Evolutionary conservation across 1,139 yeast species (phyloP), one percentile per base, ranked within the genome.

Genomic region (Yamadazyma pseudoaaseri): DNA sequence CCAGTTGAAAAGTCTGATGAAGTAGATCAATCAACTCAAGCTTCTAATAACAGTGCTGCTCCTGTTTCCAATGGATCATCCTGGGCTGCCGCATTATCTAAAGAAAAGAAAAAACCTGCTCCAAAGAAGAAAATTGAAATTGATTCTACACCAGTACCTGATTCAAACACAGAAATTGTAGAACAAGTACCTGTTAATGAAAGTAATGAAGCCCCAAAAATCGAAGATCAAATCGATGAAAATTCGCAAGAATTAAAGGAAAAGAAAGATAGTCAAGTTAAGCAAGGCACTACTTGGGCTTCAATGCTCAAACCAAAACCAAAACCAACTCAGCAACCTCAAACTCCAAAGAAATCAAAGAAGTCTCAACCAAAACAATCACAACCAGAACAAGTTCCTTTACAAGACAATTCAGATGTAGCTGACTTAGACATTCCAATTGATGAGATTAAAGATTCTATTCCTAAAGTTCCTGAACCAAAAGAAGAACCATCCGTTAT

Each of bases 231-330:
- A 22, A 11, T 7, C 6, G 25, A 9, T 22, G 21, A 18, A 10
- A 18, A 7, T 7, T 14, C 14, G 11, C 16, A 10, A 14, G 13
- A 12, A 14, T n/a, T 8, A 20, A 25, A 28, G 17, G 10, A 23
- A 7, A 17, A 30, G 13, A 14, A 25, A 15, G 25, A 30, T 13
- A 18, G 29, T 16, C 20, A n/a, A 9, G 44, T 32, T 13, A 30
- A 32, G 21, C 40, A 38, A 29, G 38, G 35, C 11, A 34, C 44
- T 25, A 65, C 81, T 4, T 76, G 82, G 83, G 82, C 80, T 21
- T 67, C 80, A 20, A 77, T 77, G 39, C 75, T 76, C 45, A 71
- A 81, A 35, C 79, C 83, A 42, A 72, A 73, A 49, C 65, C 70
- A 41, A 65, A 54, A 45, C 31, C 41, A 20, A 35, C 26, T 16